These are phyloP conservation scores for Pyrus bretschneideri DNA, from an alignment of 306 rosid genomes.

Conservation along the genomic window DNA sequence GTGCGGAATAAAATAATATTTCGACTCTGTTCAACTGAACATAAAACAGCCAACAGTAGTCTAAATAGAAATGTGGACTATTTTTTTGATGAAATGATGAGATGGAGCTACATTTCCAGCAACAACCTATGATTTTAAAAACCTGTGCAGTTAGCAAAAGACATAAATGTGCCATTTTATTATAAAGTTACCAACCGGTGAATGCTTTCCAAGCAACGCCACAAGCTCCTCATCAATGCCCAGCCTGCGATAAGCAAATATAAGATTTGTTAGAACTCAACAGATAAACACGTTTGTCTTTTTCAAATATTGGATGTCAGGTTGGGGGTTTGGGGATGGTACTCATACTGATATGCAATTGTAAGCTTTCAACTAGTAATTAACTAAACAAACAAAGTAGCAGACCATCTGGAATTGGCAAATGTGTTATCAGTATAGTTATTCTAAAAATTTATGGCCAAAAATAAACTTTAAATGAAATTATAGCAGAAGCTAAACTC, in stretches of 20 bases:
- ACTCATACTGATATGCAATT: background rate
- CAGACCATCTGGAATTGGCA: background rate
- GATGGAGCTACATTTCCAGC: background rate
- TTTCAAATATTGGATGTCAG: background rate
- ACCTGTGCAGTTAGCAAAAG: background rate
- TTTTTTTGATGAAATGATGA: background rate
- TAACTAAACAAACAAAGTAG: background rate
- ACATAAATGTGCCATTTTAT: background rate
- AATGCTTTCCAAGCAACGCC: conserved; percentile 73
- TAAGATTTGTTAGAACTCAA: background rate
- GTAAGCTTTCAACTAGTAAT: background rate
- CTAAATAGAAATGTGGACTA: background rate
- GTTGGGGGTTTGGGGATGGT: background rate
- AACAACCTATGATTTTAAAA: background rate
- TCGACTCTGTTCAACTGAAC: background rate
- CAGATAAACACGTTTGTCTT: background rate
- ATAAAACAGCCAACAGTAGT: background rate
- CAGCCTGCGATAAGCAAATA: conserved; percentile 44
- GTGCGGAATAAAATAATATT: background rate
- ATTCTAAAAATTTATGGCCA: background rate
- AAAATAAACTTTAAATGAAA: background rate
- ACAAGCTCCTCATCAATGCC: conserved; percentile 98
- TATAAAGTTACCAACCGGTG: conserved; percentile 52
- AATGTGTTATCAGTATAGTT: background rate
- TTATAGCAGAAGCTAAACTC: background rate